Percentiles rank a stretch among this genome's conserved stretches.
Evolutionary conservation across 2,329 filamentous ascomycete genomes (phyloP).

Genomic region (Ambrosiella cleistominuta): DNA sequence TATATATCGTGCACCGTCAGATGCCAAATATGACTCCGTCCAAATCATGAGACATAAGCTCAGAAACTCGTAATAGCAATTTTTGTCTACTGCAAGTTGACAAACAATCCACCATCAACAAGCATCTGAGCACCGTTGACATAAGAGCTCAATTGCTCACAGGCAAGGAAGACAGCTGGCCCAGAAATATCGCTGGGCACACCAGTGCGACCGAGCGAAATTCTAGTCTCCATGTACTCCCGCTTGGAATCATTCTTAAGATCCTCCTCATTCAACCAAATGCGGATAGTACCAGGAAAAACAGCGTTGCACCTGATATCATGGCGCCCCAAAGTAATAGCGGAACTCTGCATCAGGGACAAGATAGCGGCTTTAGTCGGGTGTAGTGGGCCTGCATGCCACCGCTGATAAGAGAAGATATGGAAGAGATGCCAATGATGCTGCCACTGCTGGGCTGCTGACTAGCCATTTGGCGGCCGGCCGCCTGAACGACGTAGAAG

Average conservation of each 20-base stretch:
- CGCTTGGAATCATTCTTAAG: conserved; percentile 55
- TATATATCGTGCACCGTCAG: neutral
- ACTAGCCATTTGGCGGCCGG: conserved; percentile 61
- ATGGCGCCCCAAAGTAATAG: conserved; percentile 60
- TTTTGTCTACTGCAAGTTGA: conserved; percentile 54
- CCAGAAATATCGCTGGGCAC: conserved; percentile 59
- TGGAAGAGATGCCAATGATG: conserved; percentile 62
- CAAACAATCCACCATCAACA: conserved; percentile 78
- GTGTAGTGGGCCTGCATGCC: conserved; percentile 72
- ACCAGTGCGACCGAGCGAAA: conserved; percentile 61
- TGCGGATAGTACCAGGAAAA: conserved; percentile 66
- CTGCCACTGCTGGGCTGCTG: conserved; percentile 52
- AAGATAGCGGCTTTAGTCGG: conserved; percentile 73
- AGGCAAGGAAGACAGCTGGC: conserved; percentile 70
- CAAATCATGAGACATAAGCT: too few species aligned
- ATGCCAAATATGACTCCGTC: neutral
- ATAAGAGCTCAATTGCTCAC: conserved; percentile 60
- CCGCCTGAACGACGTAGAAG: conserved; percentile 77
- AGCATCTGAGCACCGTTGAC: conserved; percentile 69
- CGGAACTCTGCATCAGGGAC: conserved; percentile 67
- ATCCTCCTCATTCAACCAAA: conserved; percentile 72
- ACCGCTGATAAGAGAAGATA: conserved; percentile 61
- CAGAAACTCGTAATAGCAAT: neutral
- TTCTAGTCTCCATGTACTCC: conserved; percentile 62
- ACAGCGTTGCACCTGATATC: conserved; percentile 69